phyloP scores from a whole-genome alignment of 169 alveolate genomes.

The Eimeria tenella region DNA sequence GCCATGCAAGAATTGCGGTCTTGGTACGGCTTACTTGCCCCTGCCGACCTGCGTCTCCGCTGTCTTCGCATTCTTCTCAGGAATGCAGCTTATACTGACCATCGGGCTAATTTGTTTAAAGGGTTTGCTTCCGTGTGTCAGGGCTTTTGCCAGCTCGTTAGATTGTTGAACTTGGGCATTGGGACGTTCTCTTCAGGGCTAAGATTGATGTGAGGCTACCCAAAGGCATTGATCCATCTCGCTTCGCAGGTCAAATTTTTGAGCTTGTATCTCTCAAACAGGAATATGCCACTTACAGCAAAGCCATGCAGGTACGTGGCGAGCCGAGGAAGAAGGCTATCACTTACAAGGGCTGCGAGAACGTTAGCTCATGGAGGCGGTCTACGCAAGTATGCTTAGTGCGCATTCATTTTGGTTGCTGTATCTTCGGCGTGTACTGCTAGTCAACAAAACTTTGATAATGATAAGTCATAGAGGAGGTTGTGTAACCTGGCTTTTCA shows the following conservation, averaged over 20 bases:
- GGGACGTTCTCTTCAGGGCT: not conserved
- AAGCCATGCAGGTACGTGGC: constrained; percentile 51
- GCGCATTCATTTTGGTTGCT: no score
- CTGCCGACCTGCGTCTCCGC: not conserved
- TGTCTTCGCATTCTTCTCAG: not conserved
- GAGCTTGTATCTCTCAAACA: constrained; percentile 48
- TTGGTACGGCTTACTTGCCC: not conserved
- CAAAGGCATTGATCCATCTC: constrained; percentile 21
- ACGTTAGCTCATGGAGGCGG: no score
- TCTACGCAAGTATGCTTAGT: no score
- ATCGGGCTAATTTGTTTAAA: no score
- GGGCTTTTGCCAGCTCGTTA: not conserved
- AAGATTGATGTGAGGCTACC: constrained; percentile 66
- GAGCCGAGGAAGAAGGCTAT: not conserved
- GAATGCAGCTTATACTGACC: not conserved
- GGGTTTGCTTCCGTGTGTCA: not conserved
- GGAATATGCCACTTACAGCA: constrained; percentile 38
- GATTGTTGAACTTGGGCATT: not conserved
- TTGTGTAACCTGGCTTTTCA: no score
- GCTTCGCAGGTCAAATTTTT: constrained; percentile 37
- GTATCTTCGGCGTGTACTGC: no score
- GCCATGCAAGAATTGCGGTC: constrained; percentile 48
- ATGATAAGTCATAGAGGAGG: no score
- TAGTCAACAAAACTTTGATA: no score
- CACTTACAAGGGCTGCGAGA: no score